Evolutionary conservation across 2,329 filamentous ascomycete species (phyloP).

Genomic region (Dissoconium aciculare): DNA sequence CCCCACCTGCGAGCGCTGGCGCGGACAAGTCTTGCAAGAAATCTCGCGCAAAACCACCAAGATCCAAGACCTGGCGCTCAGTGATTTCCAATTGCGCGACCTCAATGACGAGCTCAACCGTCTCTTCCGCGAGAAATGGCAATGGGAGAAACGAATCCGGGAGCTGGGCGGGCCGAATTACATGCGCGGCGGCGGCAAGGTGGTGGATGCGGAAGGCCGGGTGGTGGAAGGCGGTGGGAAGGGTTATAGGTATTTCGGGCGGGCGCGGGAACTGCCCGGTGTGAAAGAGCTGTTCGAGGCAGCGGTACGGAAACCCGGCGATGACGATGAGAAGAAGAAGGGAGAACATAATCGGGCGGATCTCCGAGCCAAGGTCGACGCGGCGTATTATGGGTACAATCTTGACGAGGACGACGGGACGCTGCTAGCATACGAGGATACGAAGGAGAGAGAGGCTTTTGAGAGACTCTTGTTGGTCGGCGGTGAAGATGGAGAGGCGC

Average conservation of each 20-base stretch:
- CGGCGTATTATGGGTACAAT: constrained; percentile 90
- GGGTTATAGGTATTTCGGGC: constrained; percentile 87
- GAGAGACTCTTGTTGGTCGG: constrained; percentile 48
- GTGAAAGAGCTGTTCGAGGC: constrained; percentile 94
- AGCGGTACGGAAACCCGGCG: constrained; percentile 39
- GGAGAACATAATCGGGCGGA: constrained; percentile 55
- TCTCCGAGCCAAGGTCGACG: constrained; percentile 65
- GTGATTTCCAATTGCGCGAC: constrained; percentile 93
- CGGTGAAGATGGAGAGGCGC: constrained; percentile 29
- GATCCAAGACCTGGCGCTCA: constrained; percentile 83
- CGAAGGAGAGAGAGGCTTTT: constrained; percentile 69
- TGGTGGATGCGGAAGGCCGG: constrained; percentile 40
- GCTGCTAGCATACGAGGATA: constrained; percentile 63
- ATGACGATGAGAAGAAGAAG: constrained; percentile 35
- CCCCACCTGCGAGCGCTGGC: constrained; percentile 89
- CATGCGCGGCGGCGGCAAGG: constrained; percentile 50
- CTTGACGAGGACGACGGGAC: constrained; percentile 79
- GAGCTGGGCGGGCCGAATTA: constrained; percentile 96
- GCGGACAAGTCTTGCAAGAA: constrained; percentile 91
- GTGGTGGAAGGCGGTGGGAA: constrained; percentile 56
- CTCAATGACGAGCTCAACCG: constrained; percentile 99
- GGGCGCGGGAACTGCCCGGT: constrained; percentile 76
- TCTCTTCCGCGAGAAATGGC: constrained; percentile 95
- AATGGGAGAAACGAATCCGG: constrained; percentile 95
- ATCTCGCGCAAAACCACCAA: constrained; percentile 91